phyloP scores from a whole-genome alignment of 2,329 filamentous ascomycete species.

The Chrysoporthe cubensis region DNA sequence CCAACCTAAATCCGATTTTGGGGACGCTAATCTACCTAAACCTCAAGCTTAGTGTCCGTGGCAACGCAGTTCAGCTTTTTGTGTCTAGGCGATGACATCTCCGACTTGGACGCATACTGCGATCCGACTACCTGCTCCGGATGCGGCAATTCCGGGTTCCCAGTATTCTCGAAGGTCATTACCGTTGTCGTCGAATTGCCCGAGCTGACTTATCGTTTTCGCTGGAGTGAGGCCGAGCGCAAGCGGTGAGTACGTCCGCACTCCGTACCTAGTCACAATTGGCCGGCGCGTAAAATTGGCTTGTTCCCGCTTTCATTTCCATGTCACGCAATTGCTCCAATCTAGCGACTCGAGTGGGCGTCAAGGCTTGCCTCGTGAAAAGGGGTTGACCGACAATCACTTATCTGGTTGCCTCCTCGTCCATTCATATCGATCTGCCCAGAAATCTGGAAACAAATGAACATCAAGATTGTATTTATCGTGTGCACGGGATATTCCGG shows the following conservation, averaged over 20 bases:
- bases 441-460: neutral
- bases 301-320: conserved; percentile 28
- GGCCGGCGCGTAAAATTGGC: conserved; percentile 24
- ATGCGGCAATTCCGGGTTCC: neutral
- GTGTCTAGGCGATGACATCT: no score
- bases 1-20: neutral
- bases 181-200: conserved; percentile 5
- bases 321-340: conserved; percentile 22
- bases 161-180: neutral
- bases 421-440: neutral
- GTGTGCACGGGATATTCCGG: neutral
- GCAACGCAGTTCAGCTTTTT: no score
- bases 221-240: conserved; percentile 7
- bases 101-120: neutral
- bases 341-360: conserved; percentile 22
- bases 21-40: neutral
- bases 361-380: conserved; percentile 8
- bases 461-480: neutral
- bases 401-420: neutral
- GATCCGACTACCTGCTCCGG: neutral
- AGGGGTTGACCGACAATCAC: neutral
- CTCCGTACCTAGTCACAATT: conserved; percentile 16
- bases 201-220: neutral
- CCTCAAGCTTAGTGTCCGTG: no score
- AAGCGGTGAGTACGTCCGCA: conserved; percentile 6